A percentile compares a stretch with the other conserved stretches of the same genome.
Evolutionary conservation across 139 green algal species (phyloP).

Genomic region (Chlamydomonas sp.): DNA sequence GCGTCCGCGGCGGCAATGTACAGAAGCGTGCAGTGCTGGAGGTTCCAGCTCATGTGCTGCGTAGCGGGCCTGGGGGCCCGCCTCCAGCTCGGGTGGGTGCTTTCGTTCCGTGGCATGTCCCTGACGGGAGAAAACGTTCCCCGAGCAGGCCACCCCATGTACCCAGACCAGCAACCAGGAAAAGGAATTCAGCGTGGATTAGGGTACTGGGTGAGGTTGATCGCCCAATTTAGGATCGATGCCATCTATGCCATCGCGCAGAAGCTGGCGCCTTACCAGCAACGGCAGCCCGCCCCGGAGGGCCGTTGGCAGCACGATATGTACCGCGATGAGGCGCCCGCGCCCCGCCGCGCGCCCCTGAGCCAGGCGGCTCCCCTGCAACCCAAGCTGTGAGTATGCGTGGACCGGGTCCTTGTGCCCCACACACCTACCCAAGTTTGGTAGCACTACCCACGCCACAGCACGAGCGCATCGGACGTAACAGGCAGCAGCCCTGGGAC

Average conservation of each 20-base stretch:
- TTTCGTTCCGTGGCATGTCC: too few species aligned
- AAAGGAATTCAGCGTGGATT: too few species aligned
- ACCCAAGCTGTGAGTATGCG: slow-evolving; percentile 36
- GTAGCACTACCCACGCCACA: neutral
- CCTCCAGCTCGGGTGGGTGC: neutral
- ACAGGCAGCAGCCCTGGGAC: too few species aligned
- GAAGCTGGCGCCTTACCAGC: neutral
- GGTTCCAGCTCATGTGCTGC: neutral
- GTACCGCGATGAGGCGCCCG: neutral
- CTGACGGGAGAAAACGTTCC: too few species aligned
- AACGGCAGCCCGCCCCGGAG: neutral
- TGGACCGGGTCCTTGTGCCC: too few species aligned
- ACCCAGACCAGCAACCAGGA: neutral
- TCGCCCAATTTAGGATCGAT: too few species aligned
- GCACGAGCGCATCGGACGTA: neutral
- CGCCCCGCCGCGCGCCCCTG: neutral
- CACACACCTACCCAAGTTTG: neutral
- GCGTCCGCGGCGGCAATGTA: slow-evolving; percentile 12
- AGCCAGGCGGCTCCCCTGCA: too few species aligned
- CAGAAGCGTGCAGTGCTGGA: slow-evolving; percentile 14
- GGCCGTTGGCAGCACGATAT: slow-evolving; percentile 23
- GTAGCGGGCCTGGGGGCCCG: neutral
- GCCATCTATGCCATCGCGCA: neutral
- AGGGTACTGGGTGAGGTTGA: too few species aligned
- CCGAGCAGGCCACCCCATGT: neutral